Evolutionary conservation across 2,329 filamentous ascomycete genomes (phyloP), one percentile per base, ranked within the genome.

Genomic region (Apiospora aurea): DNA sequence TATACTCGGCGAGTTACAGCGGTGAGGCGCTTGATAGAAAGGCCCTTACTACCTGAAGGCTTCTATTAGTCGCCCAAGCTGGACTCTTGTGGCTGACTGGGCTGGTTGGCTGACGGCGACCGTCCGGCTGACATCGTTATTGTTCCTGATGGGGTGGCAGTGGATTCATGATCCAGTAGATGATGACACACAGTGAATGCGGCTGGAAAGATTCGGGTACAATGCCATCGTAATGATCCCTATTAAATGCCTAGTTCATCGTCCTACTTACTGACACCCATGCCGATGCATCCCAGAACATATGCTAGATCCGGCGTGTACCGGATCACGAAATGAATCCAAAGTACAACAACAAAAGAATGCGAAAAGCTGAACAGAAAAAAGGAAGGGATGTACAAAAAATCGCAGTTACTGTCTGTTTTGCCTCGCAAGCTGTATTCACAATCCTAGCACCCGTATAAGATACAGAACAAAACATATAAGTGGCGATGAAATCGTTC

Each of bases 1-100:
- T 64, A 64, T 64, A n/a, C 29, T 64, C 57, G 57, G 57, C 34
- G 18, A 64, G 21, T 64, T 64, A 64, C 57, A 41, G 57, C 57
- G 57, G 34, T 64, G 57, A 64, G 57, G 34, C 34, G 18, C 41
- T 41, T 13, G 34, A 4, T 21, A 1, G 34, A 41, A 21, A 24
- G 34, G 34, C 34, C 41, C 11, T 34, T 64, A 61, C 16, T 18
- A 13, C 29, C 34, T 24, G 34, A 18, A 41, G 57, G 34, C 21
- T 64, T 38, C 41, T 13, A 14, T 11, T 64, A 64, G 57, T 41
- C 57, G 29, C 29, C 57, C 8, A 8, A 34, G 57, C 57, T 41
- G 57, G 34, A 64, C 57, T 41, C 10, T 64, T 38, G 57, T 64
- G 57, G 34, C 57, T 64, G 34, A 21, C 16, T 61, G 53, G n/a